phyloP scores from a whole-genome alignment of 1,284 basidiomycete species.

The Microstroma glucosiphilum region DNA sequence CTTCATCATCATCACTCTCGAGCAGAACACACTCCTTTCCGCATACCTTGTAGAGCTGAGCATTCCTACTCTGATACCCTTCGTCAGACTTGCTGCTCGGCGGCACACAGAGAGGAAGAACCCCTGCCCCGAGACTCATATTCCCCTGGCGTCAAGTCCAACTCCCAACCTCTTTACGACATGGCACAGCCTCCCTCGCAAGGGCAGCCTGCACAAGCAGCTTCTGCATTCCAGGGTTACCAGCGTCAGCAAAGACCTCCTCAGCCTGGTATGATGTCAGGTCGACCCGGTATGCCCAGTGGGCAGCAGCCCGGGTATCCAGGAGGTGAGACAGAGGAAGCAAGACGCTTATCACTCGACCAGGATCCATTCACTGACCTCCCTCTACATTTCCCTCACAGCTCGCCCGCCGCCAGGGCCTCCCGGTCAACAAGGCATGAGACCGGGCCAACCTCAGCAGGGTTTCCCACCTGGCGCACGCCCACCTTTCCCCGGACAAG shows the following conservation, averaged over 20 bases:
- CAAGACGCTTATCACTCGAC: neutral
- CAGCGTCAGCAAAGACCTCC: neutral
- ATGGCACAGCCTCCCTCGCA: neutral
- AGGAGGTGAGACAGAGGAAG: neutral
- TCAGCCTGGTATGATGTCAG: neutral
- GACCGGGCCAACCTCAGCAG: constrained; percentile 1
- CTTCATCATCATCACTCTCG: no score
- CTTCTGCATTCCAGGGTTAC: neutral
- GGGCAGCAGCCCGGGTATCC: neutral
- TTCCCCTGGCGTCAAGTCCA: no score
- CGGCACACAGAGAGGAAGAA: no score
- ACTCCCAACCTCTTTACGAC: neutral
- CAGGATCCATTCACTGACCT: neutral
- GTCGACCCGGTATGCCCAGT: neutral
- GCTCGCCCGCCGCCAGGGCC: constrained; percentile 5
- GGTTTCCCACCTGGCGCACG: neutral
- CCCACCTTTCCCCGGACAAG: neutral
- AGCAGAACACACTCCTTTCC: no score
- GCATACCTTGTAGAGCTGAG: no score
- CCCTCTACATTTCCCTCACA: neutral
- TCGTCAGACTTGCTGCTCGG: no score
- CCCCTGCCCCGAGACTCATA: no score
- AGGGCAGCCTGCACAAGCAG: neutral
- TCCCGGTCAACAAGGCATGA: constrained; percentile 7
- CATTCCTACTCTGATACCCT: no score